Percentiles rank a stretch among this genome's conserved stretches.
These are phyloP conservation scores for Pisolithus albus DNA, from an alignment of 768 basidiomycete genomes.

Conservation along the genomic window DNA sequence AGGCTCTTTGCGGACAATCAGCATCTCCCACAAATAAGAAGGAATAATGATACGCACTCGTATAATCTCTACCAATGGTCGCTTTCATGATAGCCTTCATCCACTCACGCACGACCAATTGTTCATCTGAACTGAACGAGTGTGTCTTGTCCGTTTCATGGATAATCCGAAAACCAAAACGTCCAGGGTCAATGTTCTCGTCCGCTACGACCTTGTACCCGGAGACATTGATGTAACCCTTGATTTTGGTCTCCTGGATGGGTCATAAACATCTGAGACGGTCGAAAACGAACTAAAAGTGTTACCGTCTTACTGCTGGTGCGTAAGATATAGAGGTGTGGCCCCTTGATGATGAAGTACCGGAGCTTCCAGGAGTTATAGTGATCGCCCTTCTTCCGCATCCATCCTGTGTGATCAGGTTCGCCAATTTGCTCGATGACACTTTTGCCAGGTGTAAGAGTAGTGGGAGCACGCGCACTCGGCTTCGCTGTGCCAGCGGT, in stretches of 20 bases:
- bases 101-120: conserved; percentile 84
- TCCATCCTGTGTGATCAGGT: conserved; percentile 87
- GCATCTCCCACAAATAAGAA: neutral
- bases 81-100: conserved; percentile 99
- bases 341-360: conserved; percentile 90
- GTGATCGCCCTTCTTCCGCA: conserved; percentile 91
- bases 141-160: conserved; percentile 85
- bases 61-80: conserved; percentile 90
- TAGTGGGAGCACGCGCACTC: conserved; percentile 24
- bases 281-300: neutral
- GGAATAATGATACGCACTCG: conserved; percentile 47
- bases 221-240: conserved; percentile 88
- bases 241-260: conserved; percentile 81
- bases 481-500: conserved; percentile 14
- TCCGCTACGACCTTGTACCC: conserved; percentile 94
- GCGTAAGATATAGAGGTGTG: conserved; percentile 82
- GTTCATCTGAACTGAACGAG: conserved; percentile 89
- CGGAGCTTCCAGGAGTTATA: conserved; percentile 91
- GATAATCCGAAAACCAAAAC: conserved; percentile 91
- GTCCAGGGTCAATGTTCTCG: conserved; percentile 85
- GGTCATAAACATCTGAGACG: neutral
- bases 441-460: conserved; percentile 55
- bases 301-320: conserved; percentile 52
- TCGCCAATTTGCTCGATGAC: conserved; percentile 88
- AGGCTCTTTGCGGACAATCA: conserved; percentile 49